Conservation (phyloP, 306 rosid genomes). For the Delonix regia region DNA sequence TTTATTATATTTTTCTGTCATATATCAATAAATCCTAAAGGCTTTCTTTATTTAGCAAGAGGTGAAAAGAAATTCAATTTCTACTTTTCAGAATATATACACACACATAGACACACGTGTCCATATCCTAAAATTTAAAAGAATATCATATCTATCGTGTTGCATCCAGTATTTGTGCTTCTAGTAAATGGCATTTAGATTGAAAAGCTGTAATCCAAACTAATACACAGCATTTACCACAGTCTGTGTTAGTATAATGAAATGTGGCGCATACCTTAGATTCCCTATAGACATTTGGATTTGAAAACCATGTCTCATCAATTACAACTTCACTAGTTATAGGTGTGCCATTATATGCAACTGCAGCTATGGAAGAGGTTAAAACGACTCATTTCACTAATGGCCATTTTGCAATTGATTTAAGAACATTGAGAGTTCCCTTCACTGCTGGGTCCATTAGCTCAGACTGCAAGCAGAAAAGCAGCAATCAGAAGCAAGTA, state of each 20-base stretch:
- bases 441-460: conserved; percentile 6
- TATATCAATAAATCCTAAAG: no score
- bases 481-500: background rate
- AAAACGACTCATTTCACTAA: background rate
- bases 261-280: background rate
- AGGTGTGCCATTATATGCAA: background rate
- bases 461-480: background rate
- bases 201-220: background rate
- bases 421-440: conserved; percentile 3
- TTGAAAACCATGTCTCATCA: conserved; percentile 12
- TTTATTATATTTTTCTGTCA: no score
- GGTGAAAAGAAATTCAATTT: no score
- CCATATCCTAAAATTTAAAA: no score
- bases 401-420: background rate
- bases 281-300: background rate
- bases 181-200: background rate
- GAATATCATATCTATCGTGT: no score
- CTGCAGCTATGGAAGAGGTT: background rate
- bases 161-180: no score
- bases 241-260: background rate
- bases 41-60: no score
- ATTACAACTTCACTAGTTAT: background rate
- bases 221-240: no score
- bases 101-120: no score
- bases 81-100: no score